Evolutionary conservation across 2,329 filamentous ascomycete genomes (phyloP), one percentile per base, ranked within the genome.

Genomic region (Akanthomyces lecanii): DNA sequence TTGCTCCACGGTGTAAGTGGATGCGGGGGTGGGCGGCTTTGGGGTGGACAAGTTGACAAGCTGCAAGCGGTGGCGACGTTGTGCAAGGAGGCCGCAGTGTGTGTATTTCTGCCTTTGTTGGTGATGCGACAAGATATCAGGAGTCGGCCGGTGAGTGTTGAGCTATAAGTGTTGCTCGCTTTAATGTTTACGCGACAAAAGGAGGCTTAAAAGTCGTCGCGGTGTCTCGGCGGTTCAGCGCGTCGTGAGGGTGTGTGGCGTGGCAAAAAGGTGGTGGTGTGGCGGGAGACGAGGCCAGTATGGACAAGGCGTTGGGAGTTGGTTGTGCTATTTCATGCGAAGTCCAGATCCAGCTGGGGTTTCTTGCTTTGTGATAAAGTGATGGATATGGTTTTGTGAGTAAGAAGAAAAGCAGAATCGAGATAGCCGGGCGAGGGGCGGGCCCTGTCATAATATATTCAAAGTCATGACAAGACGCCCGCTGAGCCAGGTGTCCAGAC

Each of bases 1-100:
- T 48, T 47, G 59, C 59, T 61, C 59, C 59, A 61, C 40, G 50
- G 25, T 54, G 59, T 54, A 61, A 61, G 59, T 55, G 59, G 59
- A 48, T 61, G 59, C 59, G 59, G 51, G 58, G 59, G 50, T 50
- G 45, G 56, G 40, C 42, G 11, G 40, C 4, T 28, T 7, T 10
- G 11, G 45, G 28, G 30, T 28, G 36, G 50, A 40, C 36, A 21
- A 14, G 42, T 6, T 23, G 47, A 40, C 36, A 21, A 14, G 42
- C 12, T 23, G 47, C 50, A 33, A 51, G 56, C 33, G 50, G 50
- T 61, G 50, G 58, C 58, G 21, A 47, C 36, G 48, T 53, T 28
- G 18, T 12, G 28, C 7, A 47, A 52, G 40, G 36, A 23, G 33
- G 50, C 30, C 28, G 47, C 36, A 23, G 25, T 33, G 11, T 18